Evolutionary conservation across 257 asterid genomes (phyloP).

Genomic region (Marsdenia floribunda): DNA sequence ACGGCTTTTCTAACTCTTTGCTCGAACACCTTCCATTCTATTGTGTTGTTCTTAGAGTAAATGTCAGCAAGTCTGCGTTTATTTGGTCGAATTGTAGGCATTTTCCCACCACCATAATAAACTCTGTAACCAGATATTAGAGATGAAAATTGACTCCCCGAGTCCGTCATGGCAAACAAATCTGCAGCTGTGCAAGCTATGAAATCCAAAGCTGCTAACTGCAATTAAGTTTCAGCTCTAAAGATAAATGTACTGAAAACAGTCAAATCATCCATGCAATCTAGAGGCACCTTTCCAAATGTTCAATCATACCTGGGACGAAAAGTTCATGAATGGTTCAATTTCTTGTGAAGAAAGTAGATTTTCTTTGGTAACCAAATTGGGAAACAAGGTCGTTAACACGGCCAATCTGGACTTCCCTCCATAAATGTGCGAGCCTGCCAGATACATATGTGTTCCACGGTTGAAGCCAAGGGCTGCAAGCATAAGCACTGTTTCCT

Average conservation of each 20-base stretch:
- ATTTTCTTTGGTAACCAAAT: conserved; percentile 81
- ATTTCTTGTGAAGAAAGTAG: conserved; percentile 82
- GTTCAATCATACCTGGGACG: conserved; percentile 68
- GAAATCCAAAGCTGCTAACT: conserved; percentile 97
- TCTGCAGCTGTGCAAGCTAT: conserved; percentile 89
- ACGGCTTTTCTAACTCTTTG: conserved; percentile 87
- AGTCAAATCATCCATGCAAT: not conserved
- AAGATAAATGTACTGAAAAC: not conserved
- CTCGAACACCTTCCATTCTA: conserved; percentile 92
- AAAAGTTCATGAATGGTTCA: conserved; percentile 63
- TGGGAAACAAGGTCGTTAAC: conserved; percentile 84
- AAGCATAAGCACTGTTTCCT: conserved; percentile 95
- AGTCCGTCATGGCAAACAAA: conserved; percentile 93
- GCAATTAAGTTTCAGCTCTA: conserved; percentile 26
- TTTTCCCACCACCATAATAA: conserved; percentile 77
- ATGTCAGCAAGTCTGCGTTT: conserved; percentile 94
- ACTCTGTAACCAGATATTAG: conserved; percentile 83
- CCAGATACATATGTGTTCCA: conserved; percentile 74
- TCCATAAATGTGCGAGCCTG: conserved; percentile 94
- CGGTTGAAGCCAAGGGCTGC: conserved; percentile 94
- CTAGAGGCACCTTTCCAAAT: not conserved
- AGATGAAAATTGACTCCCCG: conserved; percentile 96
- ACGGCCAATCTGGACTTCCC: conserved; percentile 80
- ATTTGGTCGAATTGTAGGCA: conserved; percentile 96
- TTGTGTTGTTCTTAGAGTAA: conserved; percentile 76